Percentiles rank a stretch among this genome's conserved stretches.
Conservation (phyloP, 2,329 filamentous ascomycete species). For the Trichophaea hybrida region DNA sequence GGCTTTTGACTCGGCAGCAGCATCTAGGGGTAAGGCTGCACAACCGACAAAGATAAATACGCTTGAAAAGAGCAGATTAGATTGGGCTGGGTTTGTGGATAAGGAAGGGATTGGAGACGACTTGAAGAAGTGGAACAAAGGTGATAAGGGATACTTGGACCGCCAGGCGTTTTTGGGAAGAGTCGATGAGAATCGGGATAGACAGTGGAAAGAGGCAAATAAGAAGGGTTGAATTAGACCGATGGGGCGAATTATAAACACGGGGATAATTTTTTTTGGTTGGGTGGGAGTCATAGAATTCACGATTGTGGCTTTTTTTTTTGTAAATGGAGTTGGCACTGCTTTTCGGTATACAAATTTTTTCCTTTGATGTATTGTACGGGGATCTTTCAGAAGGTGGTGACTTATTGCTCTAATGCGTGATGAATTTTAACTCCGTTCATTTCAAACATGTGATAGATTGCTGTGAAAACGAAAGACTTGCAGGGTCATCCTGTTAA, state of each 20-base stretch:
- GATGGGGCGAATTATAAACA: neutral
- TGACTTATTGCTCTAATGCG: too few relatives aligned
- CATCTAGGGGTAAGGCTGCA: conserved; percentile 32
- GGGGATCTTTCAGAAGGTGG: too few relatives aligned
- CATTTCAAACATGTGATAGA: too few relatives aligned
- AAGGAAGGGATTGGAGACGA: conserved; percentile 58
- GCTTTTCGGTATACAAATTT: too few relatives aligned
- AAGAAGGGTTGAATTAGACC: conserved; percentile 8
- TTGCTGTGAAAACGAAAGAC: too few relatives aligned
- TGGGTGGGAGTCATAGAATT: too few relatives aligned
- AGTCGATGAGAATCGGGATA: conserved; percentile 48
- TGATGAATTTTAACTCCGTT: too few relatives aligned
- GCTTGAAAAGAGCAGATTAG: conserved; percentile 57
- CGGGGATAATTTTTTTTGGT: too few relatives aligned
- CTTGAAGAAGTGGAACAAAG: conserved; percentile 48
- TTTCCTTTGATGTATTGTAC: too few relatives aligned
- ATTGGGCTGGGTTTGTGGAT: conserved; percentile 59
- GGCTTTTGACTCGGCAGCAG: conserved; percentile 44
- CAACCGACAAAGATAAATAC: conserved; percentile 47
- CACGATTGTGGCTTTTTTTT: too few relatives aligned
- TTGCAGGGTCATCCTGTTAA: too few relatives aligned
- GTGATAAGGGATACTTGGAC: conserved; percentile 48
- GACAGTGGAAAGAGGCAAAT: conserved; percentile 34
- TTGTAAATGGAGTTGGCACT: too few relatives aligned
- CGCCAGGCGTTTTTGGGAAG: conserved; percentile 51